These are phyloP conservation scores for Acer yangbiense DNA, from an alignment of 345 rosid genomes.

Conservation along the genomic window DNA sequence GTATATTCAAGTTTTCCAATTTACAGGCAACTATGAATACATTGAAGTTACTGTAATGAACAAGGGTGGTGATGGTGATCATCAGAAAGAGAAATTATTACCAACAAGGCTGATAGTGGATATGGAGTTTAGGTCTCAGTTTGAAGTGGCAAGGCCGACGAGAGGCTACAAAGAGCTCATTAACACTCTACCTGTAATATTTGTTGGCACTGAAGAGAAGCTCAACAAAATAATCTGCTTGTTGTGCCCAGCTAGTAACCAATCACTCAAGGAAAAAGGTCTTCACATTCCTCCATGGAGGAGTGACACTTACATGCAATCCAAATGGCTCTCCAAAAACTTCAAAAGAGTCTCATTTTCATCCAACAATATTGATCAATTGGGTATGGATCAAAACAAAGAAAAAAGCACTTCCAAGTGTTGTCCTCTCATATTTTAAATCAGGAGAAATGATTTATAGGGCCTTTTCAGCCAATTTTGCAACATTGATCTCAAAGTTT, in stretches of 20 bases:
- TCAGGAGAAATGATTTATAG: neutral
- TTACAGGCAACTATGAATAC: constrained; percentile 40
- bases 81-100: neutral
- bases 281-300: constrained; percentile 62
- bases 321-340: constrained; percentile 55
- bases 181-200: constrained; percentile 35
- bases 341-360: constrained; percentile 35
- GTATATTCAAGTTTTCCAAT: constrained; percentile 30
- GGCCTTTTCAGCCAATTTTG: neutral
- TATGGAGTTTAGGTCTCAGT: constrained; percentile 55
- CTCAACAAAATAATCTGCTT: constrained; percentile 39
- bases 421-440: constrained; percentile 40
- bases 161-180: constrained; percentile 39
- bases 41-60: constrained; percentile 39
- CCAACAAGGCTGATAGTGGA: constrained; percentile 49
- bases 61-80: neutral
- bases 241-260: constrained; percentile 46
- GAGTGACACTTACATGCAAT: constrained; percentile 47
- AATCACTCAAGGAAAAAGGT: constrained; percentile 44
- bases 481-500: neutral
- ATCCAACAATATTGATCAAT: constrained; percentile 1
- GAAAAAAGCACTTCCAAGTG: constrained; percentile 16
- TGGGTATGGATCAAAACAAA: constrained; percentile 22
- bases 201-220: constrained; percentile 48
- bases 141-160: constrained; percentile 51